phyloP scores from a whole-genome alignment of 495 filamentous ascomycete genomes.

The Saxophila tyrrhenica region DNA sequence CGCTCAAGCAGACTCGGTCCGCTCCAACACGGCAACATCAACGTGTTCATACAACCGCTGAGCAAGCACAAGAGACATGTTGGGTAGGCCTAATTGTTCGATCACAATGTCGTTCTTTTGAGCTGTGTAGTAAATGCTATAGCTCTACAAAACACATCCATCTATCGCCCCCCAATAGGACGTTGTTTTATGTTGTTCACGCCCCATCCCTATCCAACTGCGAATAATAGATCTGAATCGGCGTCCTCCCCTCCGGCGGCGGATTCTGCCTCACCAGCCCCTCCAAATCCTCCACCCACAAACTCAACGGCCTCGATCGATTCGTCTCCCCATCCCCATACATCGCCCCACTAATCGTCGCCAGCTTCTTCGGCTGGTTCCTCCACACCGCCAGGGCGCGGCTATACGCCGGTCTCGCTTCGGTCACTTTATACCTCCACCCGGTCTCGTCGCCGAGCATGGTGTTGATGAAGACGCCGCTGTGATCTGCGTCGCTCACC shows the following conservation, averaged over 20 bases:
- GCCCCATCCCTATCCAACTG: too few species aligned
- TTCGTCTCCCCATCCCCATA: conserved; percentile 12
- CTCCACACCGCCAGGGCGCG: conserved; percentile 29
- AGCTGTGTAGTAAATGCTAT: too few species aligned
- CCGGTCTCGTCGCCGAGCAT: conserved; percentile 40
- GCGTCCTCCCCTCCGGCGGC: neutral
- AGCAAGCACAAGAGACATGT: too few species aligned
- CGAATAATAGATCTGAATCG: neutral
- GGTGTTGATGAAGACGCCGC: conserved; percentile 48
- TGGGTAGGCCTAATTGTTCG: too few species aligned
- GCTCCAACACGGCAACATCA: too few species aligned
- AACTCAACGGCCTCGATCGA: conserved; percentile 1
- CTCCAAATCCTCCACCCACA: neutral
- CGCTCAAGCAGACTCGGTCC: too few species aligned
- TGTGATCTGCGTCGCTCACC: conserved; percentile 40
- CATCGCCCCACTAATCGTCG: conserved; percentile 11
- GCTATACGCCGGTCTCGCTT: conserved; percentile 40
- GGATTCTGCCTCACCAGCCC: neutral
- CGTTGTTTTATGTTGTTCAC: too few species aligned
- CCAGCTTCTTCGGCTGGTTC: neutral
- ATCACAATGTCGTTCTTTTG: too few species aligned
- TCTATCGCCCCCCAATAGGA: too few species aligned
- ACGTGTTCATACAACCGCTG: too few species aligned
- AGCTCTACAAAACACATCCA: too few species aligned
- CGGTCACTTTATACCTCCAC: conserved; percentile 44